These are phyloP conservation scores for Fraxinus nigra DNA, from an alignment of 305 asterid genomes.

Conservation along the genomic window DNA sequence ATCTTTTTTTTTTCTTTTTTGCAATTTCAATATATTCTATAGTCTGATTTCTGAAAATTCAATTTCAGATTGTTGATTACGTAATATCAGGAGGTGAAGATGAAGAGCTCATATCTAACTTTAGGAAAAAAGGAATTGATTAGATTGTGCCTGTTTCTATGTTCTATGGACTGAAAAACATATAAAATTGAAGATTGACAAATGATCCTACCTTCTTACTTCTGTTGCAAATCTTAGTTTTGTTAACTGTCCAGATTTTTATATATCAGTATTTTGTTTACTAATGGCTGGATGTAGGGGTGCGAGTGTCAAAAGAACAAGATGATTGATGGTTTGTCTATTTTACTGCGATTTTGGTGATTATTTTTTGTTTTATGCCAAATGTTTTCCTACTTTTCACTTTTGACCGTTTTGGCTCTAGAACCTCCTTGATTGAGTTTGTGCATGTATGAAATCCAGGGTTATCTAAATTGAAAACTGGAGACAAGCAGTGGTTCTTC, in stretches of 20 bases:
- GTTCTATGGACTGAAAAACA: background rate
- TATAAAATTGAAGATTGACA: background rate
- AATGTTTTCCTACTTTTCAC: background rate
- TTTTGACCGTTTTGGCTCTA: background rate
- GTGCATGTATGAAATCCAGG: conserved; percentile 43
- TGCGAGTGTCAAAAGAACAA: background rate
- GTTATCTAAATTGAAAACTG: conserved; percentile 72
- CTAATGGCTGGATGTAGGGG: background rate
- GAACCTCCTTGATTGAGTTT: conserved; percentile 21
- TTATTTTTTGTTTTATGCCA: background rate
- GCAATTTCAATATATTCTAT: background rate
- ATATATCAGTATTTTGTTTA: background rate
- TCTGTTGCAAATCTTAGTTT: background rate
- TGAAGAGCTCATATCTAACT: background rate
- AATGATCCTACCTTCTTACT: background rate
- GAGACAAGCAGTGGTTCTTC: conserved; percentile 97
- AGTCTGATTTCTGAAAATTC: background rate
- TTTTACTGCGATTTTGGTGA: background rate
- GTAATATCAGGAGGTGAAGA: background rate
- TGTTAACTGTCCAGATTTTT: background rate
- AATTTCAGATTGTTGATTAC: background rate
- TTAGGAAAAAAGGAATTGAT: background rate
- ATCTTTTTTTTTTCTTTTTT: background rate
- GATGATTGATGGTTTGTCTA: background rate
- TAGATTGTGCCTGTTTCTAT: background rate